Conservation (phyloP, 2,329 filamentous ascomycete genomes). For the Cadophora sp. region DNA sequence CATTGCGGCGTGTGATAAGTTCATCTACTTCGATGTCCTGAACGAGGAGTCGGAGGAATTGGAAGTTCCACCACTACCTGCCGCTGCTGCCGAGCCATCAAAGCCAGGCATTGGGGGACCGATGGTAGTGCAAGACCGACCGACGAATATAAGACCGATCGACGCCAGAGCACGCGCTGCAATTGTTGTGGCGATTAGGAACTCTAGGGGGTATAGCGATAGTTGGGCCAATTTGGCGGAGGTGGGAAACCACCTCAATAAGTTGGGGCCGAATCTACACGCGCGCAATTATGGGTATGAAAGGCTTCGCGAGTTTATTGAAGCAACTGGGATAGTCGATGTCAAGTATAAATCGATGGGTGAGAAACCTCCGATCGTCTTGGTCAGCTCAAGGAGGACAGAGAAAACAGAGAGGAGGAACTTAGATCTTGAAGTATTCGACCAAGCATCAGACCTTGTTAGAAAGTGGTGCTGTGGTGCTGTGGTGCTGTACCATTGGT, state of each 20-base stretch:
- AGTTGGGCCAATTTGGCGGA: slow-evolving; percentile 8
- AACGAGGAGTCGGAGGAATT: not conserved
- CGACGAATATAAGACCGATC: not conserved
- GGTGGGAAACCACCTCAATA: not conserved
- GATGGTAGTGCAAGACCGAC: not conserved
- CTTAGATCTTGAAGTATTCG: too few relatives aligned
- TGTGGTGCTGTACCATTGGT: too few relatives aligned
- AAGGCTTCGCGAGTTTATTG: slow-evolving; percentile 6
- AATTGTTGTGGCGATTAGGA: not conserved
- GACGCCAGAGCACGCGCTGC: not conserved
- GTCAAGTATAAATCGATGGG: slow-evolving; percentile 8
- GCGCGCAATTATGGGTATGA: slow-evolving; percentile 17
- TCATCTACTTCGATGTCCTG: slow-evolving; percentile 14
- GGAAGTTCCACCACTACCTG: not conserved
- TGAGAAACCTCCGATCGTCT: slow-evolving; percentile 11
- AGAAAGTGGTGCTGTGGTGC: too few relatives aligned
- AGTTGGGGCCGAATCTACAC: not conserved
- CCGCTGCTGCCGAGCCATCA: not conserved
- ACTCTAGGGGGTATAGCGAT: not conserved
- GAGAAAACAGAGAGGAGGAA: not conserved
- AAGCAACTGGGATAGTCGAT: slow-evolving; percentile 12
- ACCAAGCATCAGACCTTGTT: too few relatives aligned
- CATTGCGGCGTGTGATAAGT: slow-evolving; percentile 12
- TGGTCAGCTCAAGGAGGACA: slow-evolving; percentile 7
- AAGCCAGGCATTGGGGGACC: not conserved